Conservation (phyloP, 331 rosid species). For the Malus hybrid region DNA sequence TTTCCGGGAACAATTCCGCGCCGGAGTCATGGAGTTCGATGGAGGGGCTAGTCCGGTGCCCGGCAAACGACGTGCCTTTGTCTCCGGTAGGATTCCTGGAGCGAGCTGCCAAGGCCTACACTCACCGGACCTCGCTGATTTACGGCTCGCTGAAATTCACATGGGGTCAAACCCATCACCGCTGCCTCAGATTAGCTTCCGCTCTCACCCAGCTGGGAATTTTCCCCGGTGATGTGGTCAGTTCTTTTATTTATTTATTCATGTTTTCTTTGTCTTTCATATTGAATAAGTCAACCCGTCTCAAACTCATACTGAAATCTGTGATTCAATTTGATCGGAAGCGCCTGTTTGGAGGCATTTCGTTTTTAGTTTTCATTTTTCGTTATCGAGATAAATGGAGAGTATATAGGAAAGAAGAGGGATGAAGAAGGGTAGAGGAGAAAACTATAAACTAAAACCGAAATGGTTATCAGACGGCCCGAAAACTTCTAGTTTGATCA, state of each 20-base stretch:
- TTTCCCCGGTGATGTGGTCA: constrained; percentile 70
- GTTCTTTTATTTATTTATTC: neutral
- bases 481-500: too few species aligned
- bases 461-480: too few species aligned
- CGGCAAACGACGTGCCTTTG: constrained; percentile 61
- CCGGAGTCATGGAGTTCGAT: constrained; percentile 46
- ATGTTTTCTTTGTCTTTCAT: neutral
- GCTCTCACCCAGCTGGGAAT: constrained; percentile 54
- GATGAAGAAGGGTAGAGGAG: too few species aligned
- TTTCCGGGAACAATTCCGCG: constrained; percentile 6
- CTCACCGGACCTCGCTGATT: constrained; percentile 49
- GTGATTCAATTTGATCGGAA: neutral
- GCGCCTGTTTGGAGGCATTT: too few species aligned
- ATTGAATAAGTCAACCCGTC: too few species aligned
- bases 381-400: too few species aligned
- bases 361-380: too few species aligned
- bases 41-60: constrained; percentile 53
- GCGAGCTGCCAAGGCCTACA: constrained; percentile 59
- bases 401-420: too few species aligned
- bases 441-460: too few species aligned
- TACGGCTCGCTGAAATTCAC: constrained; percentile 43
- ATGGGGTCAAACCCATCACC: constrained; percentile 62
- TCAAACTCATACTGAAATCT: neutral
- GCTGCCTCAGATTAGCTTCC: constrained; percentile 67
- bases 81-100: constrained; percentile 71